These are phyloP conservation scores for Phytophthora chlamydospora DNA, from an alignment of 352 stramenopile genomes.

Conservation along the genomic window DNA sequence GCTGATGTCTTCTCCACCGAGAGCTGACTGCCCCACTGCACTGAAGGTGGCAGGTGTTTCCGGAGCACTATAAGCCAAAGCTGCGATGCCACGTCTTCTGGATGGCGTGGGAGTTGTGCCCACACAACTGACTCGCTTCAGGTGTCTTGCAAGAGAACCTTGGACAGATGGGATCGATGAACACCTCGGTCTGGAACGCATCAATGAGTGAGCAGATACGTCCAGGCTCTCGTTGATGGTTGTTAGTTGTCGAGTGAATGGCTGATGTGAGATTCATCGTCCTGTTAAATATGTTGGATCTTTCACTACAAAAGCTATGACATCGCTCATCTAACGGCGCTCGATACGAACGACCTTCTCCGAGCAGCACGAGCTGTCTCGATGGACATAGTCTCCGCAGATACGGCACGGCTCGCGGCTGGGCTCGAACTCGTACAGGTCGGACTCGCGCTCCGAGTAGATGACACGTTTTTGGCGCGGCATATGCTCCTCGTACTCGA, in stretches of 20 bases:
- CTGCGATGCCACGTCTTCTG: constrained; percentile 4
- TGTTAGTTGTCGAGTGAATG: not conserved
- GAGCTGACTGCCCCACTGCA: no score
- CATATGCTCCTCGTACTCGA: constrained; percentile 23
- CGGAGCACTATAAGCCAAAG: not conserved
- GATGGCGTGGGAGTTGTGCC: not conserved
- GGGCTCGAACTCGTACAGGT: constrained; percentile 20
- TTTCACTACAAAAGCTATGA: not conserved
- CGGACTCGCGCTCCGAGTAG: constrained; percentile 19
- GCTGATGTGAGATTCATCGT: no score
- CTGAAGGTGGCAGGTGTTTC: constrained; percentile 6
- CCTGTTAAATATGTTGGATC: constrained; percentile 3
- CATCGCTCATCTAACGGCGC: not conserved
- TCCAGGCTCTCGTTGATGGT: constrained; percentile 1
- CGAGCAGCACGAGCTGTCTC: constrained; percentile 21
- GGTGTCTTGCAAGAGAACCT: not conserved
- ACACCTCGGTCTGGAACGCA: constrained; percentile 4
- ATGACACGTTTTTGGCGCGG: constrained; percentile 18
- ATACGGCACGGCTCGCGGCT: constrained; percentile 13
- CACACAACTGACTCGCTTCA: not conserved
- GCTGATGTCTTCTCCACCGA: no score
- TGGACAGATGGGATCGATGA: constrained; percentile 13
- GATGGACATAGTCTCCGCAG: constrained; percentile 21
- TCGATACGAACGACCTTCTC: constrained; percentile 17
- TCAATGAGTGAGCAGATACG: constrained; percentile 1